Evolutionary conservation across 805 yeast genomes (phyloP), one percentile per base, ranked within the genome.

Genomic region (Pichia thaimueangensis): DNA sequence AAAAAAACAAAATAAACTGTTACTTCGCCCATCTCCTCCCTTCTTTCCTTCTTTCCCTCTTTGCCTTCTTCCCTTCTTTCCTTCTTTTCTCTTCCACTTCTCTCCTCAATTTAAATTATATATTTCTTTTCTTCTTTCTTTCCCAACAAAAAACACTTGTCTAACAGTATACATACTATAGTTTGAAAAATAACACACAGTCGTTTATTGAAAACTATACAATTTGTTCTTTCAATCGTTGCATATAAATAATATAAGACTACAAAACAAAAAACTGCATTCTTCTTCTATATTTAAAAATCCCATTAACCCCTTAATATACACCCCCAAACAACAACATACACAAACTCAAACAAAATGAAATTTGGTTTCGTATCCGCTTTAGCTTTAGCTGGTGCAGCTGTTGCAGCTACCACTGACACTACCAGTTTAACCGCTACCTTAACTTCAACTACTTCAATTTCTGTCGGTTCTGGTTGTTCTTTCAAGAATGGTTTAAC

Each of bases 401-500:
- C 45, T 24, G 15, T 37, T 13, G 51, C 72, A 46, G 76, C 64
- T 47, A 50, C 65, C 41, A 63, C 60, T 49, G 65, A 55, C 38
- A 68, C 62, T 49, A 56, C 65, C 19, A 57, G 65, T 35, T 50
- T 63, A 57, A 62, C 73, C 69, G 79, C 85, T 43, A 61, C 80
- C 35, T 79, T 77, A 47, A 58, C 76, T 43, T 71, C 74, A 49
- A 69, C 77, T 37, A 67, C 76, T 22, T 57, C 73, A 10, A 58
- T 63, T 50, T 55, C 69, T 21, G 65, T 73, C 39, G 73, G 76
- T 49, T 76, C 77, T 7, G 76, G 80, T 23, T 85, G 94, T 75
- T 71, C 84, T 30, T 78, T 82, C 69, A 56, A 69, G 23, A 63
- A 68, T 38, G 69, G 72, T 53, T 70, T 70, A 51, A 85, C 95